Conservation (phyloP, 2,329 filamentous ascomycete species). For the Talaromyces piceae region DNA sequence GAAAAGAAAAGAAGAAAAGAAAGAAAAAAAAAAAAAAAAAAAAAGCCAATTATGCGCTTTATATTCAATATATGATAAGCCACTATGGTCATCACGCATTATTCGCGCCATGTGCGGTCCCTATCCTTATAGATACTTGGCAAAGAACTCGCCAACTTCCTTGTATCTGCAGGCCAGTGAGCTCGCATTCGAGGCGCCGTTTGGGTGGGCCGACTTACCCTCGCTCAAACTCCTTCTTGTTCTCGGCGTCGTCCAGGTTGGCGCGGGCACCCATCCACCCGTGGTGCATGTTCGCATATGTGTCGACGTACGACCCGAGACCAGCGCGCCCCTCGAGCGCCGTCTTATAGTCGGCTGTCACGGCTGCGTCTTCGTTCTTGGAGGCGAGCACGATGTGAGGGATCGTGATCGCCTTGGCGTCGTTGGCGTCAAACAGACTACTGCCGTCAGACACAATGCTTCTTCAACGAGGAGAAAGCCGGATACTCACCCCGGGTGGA, state of each 20-base stretch:
- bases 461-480: neutral
- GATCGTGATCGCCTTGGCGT: constrained; percentile 53
- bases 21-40: no score
- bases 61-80: no score
- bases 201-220: constrained; percentile 40
- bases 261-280: constrained; percentile 67
- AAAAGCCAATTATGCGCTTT: no score
- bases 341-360: constrained; percentile 46
- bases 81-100: neutral
- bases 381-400: constrained; percentile 59
- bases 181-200: neutral
- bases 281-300: constrained; percentile 60
- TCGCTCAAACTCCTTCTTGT: constrained; percentile 54
- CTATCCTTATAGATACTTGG: constrained; percentile 39
- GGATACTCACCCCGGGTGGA: constrained; percentile 26
- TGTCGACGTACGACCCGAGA: constrained; percentile 55
- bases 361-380: constrained; percentile 53
- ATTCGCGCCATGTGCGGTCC: neutral
- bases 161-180: constrained; percentile 31
- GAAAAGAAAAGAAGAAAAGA: no score
- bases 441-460: neutral
- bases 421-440: constrained; percentile 44
- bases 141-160: constrained; percentile 52
- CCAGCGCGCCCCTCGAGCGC: constrained; percentile 40
- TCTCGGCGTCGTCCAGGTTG: constrained; percentile 48